Evolutionary conservation across 2,329 filamentous ascomycete genomes (phyloP).

Genomic region (Sclerotinia nivalis): DNA sequence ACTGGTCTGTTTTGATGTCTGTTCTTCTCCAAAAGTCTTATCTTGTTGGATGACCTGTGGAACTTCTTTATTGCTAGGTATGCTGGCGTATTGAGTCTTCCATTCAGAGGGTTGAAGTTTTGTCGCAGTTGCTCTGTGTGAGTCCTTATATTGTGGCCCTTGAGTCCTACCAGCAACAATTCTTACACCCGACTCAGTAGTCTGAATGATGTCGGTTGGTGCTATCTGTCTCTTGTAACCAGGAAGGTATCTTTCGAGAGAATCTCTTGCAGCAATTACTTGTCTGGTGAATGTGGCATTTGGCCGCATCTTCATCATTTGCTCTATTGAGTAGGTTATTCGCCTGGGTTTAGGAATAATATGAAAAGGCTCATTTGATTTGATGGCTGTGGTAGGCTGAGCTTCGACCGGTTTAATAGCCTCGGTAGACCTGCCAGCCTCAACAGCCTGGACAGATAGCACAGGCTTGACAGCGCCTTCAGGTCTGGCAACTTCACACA

Average conservation of each 20-base stretch:
- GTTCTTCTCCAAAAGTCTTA: background rate
- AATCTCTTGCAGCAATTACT: conserved; percentile 1
- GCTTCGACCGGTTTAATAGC: background rate
- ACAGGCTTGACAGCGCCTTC: background rate
- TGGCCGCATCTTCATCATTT: conserved; percentile 18
- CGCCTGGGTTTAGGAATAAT: background rate
- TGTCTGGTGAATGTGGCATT: background rate
- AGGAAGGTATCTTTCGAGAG: conserved; percentile 7
- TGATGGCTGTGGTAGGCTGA: background rate
- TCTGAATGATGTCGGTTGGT: background rate
- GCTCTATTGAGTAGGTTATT: conserved; percentile 13
- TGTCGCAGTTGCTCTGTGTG: background rate
- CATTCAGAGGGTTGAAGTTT: conserved; percentile 9
- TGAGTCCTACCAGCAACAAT: conserved; percentile 2
- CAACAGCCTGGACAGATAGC: background rate
- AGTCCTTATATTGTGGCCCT: background rate
- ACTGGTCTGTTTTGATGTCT: background rate
- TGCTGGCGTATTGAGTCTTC: background rate
- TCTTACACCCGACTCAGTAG: background rate
- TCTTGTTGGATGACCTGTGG: background rate
- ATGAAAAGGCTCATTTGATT: background rate
- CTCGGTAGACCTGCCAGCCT: background rate
- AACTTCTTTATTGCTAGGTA: background rate
- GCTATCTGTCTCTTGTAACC: background rate
- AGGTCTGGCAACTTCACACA: background rate